These are phyloP conservation scores for Batkoa obscura DNA, from an alignment of 371 early-diverging fungal genomes.

Conservation along the genomic window DNA sequence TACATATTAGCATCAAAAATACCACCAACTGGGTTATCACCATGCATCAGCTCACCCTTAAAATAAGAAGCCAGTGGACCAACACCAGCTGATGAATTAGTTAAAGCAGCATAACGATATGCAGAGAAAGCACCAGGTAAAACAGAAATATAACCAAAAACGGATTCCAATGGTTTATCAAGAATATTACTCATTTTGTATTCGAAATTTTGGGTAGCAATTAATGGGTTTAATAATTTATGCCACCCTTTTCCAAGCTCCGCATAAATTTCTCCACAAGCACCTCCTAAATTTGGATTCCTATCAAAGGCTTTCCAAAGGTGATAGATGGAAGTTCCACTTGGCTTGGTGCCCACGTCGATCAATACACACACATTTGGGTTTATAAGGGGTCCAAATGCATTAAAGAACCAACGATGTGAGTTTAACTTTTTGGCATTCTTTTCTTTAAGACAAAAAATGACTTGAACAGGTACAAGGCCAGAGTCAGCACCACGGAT, in stretches of 20 bases:
- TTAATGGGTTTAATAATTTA: constrained; percentile 62
- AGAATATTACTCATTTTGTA: constrained; percentile 94
- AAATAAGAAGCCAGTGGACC: constrained; percentile 83
- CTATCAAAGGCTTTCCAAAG: constrained; percentile 71
- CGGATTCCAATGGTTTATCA: constrained; percentile 90
- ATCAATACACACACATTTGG: constrained; percentile 69
- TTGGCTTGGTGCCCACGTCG: constrained; percentile 77
- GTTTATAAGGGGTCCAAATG: constrained; percentile 49
- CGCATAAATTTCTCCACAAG: constrained; percentile 76
- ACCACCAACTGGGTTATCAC: constrained; percentile 31
- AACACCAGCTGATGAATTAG: constrained; percentile 36
- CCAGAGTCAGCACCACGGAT: constrained; percentile 32
- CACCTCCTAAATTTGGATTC: constrained; percentile 53
- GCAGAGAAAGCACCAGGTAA: constrained; percentile 95
- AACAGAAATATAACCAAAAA: constrained; percentile 93
- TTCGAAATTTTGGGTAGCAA: constrained; percentile 91
- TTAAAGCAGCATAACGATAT: constrained; percentile 75
- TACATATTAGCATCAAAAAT: constrained; percentile 55
- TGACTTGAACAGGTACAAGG: constrained; percentile 56
- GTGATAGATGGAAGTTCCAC: constrained; percentile 52
- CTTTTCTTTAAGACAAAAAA: constrained; percentile 72
- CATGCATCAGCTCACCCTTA: constrained; percentile 78
- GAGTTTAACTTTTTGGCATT: constrained; percentile 70
- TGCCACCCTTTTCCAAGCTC: constrained; percentile 37
- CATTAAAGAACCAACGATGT: constrained; percentile 84